These are phyloP conservation scores for Paecilomyces sp. DNA, from an alignment of 2,329 filamentous ascomycete species.

Conservation along the genomic window DNA sequence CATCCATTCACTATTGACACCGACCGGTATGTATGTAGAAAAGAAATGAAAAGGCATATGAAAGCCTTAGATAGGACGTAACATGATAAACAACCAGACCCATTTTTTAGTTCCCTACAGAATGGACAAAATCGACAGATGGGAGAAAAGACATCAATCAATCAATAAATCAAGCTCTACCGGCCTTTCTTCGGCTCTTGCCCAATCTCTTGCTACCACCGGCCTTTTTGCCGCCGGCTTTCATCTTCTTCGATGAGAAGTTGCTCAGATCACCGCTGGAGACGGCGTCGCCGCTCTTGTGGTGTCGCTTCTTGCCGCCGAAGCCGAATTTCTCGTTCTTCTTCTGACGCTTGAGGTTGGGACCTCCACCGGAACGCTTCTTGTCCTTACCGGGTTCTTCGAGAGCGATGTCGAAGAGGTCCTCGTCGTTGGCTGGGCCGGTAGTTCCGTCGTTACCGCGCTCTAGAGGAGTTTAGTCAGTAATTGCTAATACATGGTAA, in stretches of 20 bases:
- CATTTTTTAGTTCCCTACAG: background rate
- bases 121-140: background rate
- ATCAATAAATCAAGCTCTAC: constrained; percentile 4
- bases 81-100: background rate
- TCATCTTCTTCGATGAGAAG: constrained; percentile 84
- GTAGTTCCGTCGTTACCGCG: constrained; percentile 63
- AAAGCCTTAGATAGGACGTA: background rate
- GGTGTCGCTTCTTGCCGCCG: constrained; percentile 87
- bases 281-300: constrained; percentile 82
- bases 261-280: constrained; percentile 73
- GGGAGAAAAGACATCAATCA: background rate
- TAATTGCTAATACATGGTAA: background rate
- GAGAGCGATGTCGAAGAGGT: constrained; percentile 85
- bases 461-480: constrained; percentile 39
- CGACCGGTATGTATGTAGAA: background rate
- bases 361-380: constrained; percentile 35
- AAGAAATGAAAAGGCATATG: background rate
- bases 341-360: constrained; percentile 70
- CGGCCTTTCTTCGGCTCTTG: constrained; percentile 42
- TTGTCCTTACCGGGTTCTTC: constrained; percentile 60
- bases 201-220: constrained; percentile 40
- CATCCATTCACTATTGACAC: background rate
- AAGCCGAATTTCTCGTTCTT: constrained; percentile 94
- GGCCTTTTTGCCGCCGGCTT: constrained; percentile 40
- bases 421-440: constrained; percentile 65